phyloP scores from a whole-genome alignment of 257 asterid species.

The Jacaranda copaia region DNA sequence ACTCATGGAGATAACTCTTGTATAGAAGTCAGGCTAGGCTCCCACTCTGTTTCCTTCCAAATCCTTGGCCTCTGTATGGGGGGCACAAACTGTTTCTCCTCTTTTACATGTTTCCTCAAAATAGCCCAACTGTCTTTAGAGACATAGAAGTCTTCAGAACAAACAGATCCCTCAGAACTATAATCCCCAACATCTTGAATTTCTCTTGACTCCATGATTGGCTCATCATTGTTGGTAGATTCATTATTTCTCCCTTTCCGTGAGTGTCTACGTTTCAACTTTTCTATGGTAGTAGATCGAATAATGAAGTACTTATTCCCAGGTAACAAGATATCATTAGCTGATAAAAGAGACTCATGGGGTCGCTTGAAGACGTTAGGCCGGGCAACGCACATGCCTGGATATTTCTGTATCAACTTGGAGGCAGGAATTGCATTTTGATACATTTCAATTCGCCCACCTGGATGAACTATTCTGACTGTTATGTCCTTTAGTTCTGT shows the following conservation, averaged over 20 bases:
- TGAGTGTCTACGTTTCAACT: constrained; percentile 55
- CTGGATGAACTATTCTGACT: constrained; percentile 64
- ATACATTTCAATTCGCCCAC: constrained; percentile 69
- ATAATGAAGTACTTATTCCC: constrained; percentile 68
- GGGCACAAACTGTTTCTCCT: constrained; percentile 61
- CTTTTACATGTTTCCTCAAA: constrained; percentile 37
- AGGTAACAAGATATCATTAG: constrained; percentile 56
- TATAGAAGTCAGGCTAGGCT: constrained; percentile 65
- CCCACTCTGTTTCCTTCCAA: constrained; percentile 65
- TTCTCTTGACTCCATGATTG: constrained; percentile 43
- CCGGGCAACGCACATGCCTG: constrained; percentile 64
- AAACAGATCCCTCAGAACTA: constrained; percentile 51
- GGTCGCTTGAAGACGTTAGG: constrained; percentile 68
- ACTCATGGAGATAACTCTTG: constrained; percentile 69
- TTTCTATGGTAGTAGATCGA: constrained; percentile 56
- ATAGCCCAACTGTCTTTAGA: constrained; percentile 48
- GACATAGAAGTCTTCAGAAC: constrained; percentile 52
- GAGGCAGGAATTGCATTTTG: constrained; percentile 57
- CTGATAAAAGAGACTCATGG: constrained; percentile 57
- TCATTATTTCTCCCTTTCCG: constrained; percentile 18
- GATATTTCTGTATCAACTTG: constrained; percentile 58
- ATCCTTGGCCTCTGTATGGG: constrained; percentile 64
- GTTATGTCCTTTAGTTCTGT: constrained; percentile 50
- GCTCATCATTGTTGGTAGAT: constrained; percentile 31
- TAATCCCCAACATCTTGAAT: constrained; percentile 44